Evolutionary conservation across 257 asterid genomes (phyloP), one percentile per base, ranked within the genome.

Genomic region (Sherardia arvensis): DNA sequence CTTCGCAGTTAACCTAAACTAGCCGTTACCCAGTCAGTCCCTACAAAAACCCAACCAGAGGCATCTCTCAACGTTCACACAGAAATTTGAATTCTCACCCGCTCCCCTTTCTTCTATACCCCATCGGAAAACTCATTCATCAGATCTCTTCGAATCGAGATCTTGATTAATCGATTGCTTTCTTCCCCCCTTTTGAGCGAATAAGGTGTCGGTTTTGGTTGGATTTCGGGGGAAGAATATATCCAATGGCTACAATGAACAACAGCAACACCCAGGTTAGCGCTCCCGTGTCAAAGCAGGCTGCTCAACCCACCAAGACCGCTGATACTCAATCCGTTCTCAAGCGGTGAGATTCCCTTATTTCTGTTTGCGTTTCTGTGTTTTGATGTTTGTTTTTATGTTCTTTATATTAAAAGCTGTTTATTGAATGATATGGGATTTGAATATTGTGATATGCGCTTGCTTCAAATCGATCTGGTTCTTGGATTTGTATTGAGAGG

Each of bases 211-310:
- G 55, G 55, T 2, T 60, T 36, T 11, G 32, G 30, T 48, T n/a
- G 54, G 54, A 48, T 23, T 40, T 61, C 21, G 22, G 32, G 33
- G 66, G 1, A 55, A 12, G 28, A 54, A 17, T 26, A 61, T 22
- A 49, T 57, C 43, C 48, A 53, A 89, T 84, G 93, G 86, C 95
- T 1, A 45, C 91, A 33, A 69, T 78, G 22, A 85, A 76, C 71
- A 84, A 84, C 43, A 88, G 86, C 69, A 74, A 76, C 25, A 69
- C 74, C 48, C 77, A 74, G 22, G 61, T 78, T 7, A 67, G 75
- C 21, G 65, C 56, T 45, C 74, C 66, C 4, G 68, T 40, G 11
- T 66, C 71, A 3, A 80, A 80, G 64, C 74, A 77, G 45, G 56
- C 80, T 7, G 2, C 64, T n/a, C 66, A 74, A 25, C 0, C 80